phyloP scores from a whole-genome alignment of 1,139 yeast species.

The Yamadazyma friedrichii region DNA sequence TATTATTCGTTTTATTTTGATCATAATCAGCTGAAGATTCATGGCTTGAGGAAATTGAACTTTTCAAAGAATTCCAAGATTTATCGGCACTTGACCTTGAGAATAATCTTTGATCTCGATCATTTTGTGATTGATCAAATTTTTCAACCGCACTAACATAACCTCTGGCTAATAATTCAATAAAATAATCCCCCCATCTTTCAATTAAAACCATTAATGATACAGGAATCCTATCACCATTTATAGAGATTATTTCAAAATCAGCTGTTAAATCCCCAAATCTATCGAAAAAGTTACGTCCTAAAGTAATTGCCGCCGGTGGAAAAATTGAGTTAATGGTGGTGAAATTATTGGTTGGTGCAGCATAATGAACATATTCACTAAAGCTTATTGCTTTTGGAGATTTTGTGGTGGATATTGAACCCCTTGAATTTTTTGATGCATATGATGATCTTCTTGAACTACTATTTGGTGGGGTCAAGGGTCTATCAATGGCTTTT shows the following conservation, averaged over 20 bases:
- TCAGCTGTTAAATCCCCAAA: conserved; percentile 65
- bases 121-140: conserved; percentile 33
- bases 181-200: conserved; percentile 75
- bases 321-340: conserved; percentile 70
- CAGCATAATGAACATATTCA: conserved; percentile 73
- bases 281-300: conserved; percentile 70
- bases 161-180: conserved; percentile 57
- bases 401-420: conserved; percentile 15
- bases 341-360: conserved; percentile 65
- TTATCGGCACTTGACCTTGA: conserved; percentile 8
- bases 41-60: conserved; percentile 15
- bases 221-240: conserved; percentile 64
- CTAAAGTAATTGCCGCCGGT: conserved; percentile 72
- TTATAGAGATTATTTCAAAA: conserved; percentile 65
- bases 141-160: conserved; percentile 58
- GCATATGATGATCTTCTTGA: conserved; percentile 19
- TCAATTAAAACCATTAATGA: conserved; percentile 60
- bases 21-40: conserved; percentile 11
- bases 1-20: conserved; percentile 9
- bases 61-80: conserved; percentile 9
- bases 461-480: conserved; percentile 9
- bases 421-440: conserved; percentile 14
- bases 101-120: conserved; percentile 7
- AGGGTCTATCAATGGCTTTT: conserved; percentile 11
- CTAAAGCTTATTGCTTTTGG: conserved; percentile 48